A percentile compares a stretch with the other conserved stretches of the same genome.
These are phyloP conservation scores for Fusarium nanum DNA, from an alignment of 2,329 filamentous ascomycete species.

Conservation along the genomic window DNA sequence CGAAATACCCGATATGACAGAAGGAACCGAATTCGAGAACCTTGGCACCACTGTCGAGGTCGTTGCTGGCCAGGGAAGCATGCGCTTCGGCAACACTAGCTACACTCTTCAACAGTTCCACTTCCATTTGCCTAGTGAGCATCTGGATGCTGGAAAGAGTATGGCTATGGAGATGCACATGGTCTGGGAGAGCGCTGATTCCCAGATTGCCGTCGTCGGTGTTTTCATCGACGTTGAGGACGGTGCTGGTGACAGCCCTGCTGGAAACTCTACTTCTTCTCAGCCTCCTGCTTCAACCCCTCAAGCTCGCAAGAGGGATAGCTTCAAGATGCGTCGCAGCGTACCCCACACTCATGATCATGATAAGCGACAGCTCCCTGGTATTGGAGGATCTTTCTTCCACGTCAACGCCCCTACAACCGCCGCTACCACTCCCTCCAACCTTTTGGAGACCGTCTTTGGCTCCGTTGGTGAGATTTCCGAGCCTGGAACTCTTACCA, in stretches of 20 bases:
- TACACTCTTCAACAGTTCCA: slow-evolving; percentile 67
- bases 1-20: slow-evolving; percentile 52
- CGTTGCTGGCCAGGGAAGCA: slow-evolving; percentile 53
- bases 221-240: slow-evolving; percentile 45
- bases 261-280: slow-evolving; percentile 10
- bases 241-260: slow-evolving; percentile 3
- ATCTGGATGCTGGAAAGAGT: slow-evolving; percentile 58
- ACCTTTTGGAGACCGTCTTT: slow-evolving; percentile 54
- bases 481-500: slow-evolving; percentile 55
- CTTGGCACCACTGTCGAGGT: slow-evolving; percentile 65
- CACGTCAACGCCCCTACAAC: slow-evolving; percentile 10
- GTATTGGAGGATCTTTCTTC: slow-evolving; percentile 20
- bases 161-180: slow-evolving; percentile 50
- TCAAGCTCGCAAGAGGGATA: slow-evolving; percentile 6
- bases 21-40: slow-evolving; percentile 61
- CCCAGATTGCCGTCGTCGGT: slow-evolving; percentile 48
- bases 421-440: slow-evolving; percentile 18
- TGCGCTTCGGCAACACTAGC: slow-evolving; percentile 53
- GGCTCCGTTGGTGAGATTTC: slow-evolving; percentile 47
- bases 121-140: slow-evolving; percentile 71
- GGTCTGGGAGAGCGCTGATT: slow-evolving; percentile 44
- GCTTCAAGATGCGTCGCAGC: slow-evolving; percentile 15
- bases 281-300: background rate
- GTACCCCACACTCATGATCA: background rate
- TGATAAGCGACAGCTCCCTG: slow-evolving; percentile 23